Evolutionary conservation across 139 green algal species (phyloP), one percentile per base, ranked within the genome.

Genomic region (Limnomonas spitsbergensis): DNA sequence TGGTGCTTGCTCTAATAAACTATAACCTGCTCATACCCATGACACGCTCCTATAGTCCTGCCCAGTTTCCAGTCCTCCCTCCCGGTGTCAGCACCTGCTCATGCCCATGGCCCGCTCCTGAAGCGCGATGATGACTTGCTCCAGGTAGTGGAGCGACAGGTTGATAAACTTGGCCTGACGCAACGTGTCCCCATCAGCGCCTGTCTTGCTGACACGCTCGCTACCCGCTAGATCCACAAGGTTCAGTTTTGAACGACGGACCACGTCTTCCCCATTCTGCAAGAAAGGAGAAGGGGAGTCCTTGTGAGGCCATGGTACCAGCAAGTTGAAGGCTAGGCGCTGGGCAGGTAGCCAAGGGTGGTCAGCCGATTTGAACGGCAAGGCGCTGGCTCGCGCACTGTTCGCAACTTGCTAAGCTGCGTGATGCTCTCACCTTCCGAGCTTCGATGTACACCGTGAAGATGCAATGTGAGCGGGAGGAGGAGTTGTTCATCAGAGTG

Each of bases 161-260:
- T 97, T 97, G 84, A 97, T 97, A 83, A 94, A 94, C 84, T 92
- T 94, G 52, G 92, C 92, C 83, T 97, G 68, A 26, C 29, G 40
- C 35, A 74, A 32, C 42, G 68, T 74, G 20, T 74, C 20, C 4
- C 92, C 92, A 72, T 92, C 89, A 27, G 93, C 86, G 42, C 85
- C 80, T 66, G 85, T 93, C 75, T 93, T 93, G 66, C 66, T 83
- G 0, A 92, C 88, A 27, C 87, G 82, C 84, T 94, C 90, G 32
- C 53, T 82, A 6, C 90, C 90, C 1, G 91, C 91, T 53, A 96
- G 75, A 79, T 94, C 89, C 38, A 94, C 90, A 38, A 94, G 78
- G 78, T 94, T 89, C 2, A 94, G 82, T 85, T 94, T 92, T 69
- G 88, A 92, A 20, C 90, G 82, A 0, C 85, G 82, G 34, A 97